phyloP scores from a whole-genome alignment of 148 eudicot genomes.

The Diospyros kaki region DNA sequence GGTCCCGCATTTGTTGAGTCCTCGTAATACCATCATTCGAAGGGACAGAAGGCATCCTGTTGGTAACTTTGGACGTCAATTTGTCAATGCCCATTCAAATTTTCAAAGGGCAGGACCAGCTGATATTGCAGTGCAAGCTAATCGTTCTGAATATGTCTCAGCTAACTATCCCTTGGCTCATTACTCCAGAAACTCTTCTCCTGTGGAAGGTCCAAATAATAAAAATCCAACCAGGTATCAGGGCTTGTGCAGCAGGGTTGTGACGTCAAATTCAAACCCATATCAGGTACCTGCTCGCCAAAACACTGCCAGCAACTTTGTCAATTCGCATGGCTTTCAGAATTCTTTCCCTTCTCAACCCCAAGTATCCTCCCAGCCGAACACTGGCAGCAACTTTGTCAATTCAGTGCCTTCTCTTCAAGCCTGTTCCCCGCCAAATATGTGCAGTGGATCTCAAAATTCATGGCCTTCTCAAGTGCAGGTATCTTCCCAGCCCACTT shows the following conservation, averaged over 20 bases:
- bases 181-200: background rate
- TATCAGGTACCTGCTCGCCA: background rate
- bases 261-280: conserved; percentile 1
- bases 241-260: background rate
- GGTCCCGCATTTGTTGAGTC: conserved; percentile 21
- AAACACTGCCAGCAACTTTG: background rate
- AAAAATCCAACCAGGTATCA: conserved; percentile 2
- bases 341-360: background rate
- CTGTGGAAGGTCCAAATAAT: background rate
- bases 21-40: conserved; percentile 15
- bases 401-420: conserved; percentile 4
- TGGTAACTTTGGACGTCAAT: conserved; percentile 18
- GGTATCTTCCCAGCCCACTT: conserved; percentile 19
- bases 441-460: background rate
- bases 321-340: background rate
- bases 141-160: conserved; percentile 15
- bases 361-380: conserved; percentile 13
- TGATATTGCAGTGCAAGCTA: conserved; percentile 6
- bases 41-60: conserved; percentile 24
- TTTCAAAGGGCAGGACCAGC: conserved; percentile 34
- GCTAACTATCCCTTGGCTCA: conserved; percentile 3
- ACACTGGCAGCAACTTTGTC: background rate
- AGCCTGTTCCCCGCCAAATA: conserved; percentile 14
- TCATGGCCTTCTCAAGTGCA: conserved; percentile 18
- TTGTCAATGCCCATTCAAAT: conserved; percentile 16